These are phyloP conservation scores for Scortechinia acanthostroma DNA, from an alignment of 2,329 filamentous ascomycete species.

Conservation along the genomic window DNA sequence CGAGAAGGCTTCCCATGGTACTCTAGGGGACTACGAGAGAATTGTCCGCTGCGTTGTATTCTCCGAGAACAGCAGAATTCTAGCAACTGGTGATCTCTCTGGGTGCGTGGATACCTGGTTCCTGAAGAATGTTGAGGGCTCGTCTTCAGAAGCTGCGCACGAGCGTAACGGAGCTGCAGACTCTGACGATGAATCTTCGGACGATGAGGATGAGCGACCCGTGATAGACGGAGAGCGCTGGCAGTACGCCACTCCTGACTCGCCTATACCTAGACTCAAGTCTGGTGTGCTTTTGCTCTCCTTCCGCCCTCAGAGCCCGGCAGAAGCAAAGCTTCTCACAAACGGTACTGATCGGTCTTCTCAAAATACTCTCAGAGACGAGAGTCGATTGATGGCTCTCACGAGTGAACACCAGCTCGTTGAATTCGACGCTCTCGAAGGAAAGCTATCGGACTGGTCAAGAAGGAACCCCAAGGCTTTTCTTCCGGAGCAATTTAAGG, in stretches of 20 bases:
- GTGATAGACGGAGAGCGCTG: slow-evolving; percentile 6
- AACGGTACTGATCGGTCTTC: slow-evolving; percentile 10
- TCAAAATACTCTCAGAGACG: slow-evolving; percentile 16
- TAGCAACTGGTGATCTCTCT: slow-evolving; percentile 74
- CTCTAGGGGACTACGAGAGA: slow-evolving; percentile 67
- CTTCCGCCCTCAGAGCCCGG: slow-evolving; percentile 12
- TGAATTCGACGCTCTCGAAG: slow-evolving; percentile 72
- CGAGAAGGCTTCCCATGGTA: not conserved
- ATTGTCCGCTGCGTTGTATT: slow-evolving; percentile 71
- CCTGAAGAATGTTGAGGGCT: slow-evolving; percentile 33
- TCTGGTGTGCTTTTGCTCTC: slow-evolving; percentile 56
- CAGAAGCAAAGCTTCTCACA: slow-evolving; percentile 6
- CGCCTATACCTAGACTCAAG: slow-evolving; percentile 25
- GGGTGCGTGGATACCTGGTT: slow-evolving; percentile 86
- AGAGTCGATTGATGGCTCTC: slow-evolving; percentile 49
- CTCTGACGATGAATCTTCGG: slow-evolving; percentile 16
- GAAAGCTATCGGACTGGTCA: slow-evolving; percentile 77
- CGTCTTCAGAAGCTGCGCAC: slow-evolving; percentile 23
- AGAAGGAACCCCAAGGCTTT: slow-evolving; percentile 70
- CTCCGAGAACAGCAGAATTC: slow-evolving; percentile 70
- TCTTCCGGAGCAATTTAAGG: slow-evolving; percentile 68
- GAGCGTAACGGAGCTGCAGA: slow-evolving; percentile 11
- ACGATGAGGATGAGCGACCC: slow-evolving; percentile 18
- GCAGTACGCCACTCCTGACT: slow-evolving; percentile 25
- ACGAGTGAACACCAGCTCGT: slow-evolving; percentile 63